Evolutionary conservation across 2,329 filamentous ascomycete genomes (phyloP).

Genomic region (Penicillium paneum): DNA sequence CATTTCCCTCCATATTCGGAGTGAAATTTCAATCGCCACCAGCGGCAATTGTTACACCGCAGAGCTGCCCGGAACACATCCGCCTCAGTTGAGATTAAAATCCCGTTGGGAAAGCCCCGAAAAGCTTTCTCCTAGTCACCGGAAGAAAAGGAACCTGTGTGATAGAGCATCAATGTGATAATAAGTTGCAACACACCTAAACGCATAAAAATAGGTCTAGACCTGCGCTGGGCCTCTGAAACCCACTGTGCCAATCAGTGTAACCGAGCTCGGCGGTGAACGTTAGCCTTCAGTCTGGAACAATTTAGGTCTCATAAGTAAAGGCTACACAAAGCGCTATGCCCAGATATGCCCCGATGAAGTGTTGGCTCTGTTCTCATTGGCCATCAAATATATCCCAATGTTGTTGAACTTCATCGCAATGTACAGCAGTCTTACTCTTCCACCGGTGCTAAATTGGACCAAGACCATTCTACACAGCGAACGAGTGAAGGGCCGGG

Average conservation of each 20-base stretch:
- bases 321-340: conserved; percentile 1
- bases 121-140: neutral
- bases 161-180: neutral
- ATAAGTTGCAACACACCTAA: neutral
- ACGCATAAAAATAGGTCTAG: neutral
- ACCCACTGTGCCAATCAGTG: neutral
- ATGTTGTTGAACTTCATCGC: neutral
- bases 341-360: neutral
- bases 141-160: neutral
- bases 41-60: conserved; percentile 11
- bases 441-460: neutral
- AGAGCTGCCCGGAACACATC: conserved; percentile 9
- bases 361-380: neutral
- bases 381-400: neutral
- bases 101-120: conserved; percentile 4
- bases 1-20: conserved; percentile 1
- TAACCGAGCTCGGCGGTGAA: neutral
- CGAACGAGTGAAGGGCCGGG: neutral
- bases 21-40: conserved; percentile 6
- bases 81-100: conserved; percentile 11
- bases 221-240: neutral
- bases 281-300: neutral
- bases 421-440: neutral
- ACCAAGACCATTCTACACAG: neutral
- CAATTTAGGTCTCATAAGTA: neutral